Conservation (phyloP, 139 green algal genomes). For the Chlamydomonas eustigma region DNA sequence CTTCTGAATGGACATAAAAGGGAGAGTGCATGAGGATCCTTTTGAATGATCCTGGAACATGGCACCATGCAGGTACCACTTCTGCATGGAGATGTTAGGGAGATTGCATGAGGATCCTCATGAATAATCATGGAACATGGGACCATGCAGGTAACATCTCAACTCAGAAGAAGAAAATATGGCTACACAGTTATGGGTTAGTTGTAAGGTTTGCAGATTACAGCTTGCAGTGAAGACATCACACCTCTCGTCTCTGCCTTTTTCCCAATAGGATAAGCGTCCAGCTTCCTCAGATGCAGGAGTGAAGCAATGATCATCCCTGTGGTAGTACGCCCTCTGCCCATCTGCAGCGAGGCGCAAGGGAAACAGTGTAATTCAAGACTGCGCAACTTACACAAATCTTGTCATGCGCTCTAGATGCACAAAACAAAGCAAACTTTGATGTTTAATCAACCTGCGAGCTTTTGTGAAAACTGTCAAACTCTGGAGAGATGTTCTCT, state of each 20-base stretch:
- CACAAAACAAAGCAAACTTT: no score
- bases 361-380: background rate
- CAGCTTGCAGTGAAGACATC: background rate
- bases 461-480: background rate
- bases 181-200: background rate
- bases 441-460: no score
- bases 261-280: conserved; percentile 14
- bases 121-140: background rate
- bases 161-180: background rate
- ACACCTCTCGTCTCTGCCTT: conserved; percentile 11
- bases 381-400: no score
- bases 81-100: no score
- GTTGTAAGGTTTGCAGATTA: background rate
- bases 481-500: background rate
- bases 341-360: conserved; percentile 69
- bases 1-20: background rate
- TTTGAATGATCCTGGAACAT: no score
- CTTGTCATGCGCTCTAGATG: no score
- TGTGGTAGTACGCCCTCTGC: conserved; percentile 81
- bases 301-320: conserved; percentile 88
- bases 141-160: background rate
- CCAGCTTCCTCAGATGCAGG: conserved; percentile 58
- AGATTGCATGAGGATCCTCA: background rate
- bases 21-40: no score
- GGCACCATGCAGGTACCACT: no score